These are phyloP conservation scores for Candida sphagnicola DNA, from an alignment of 805 yeast species.

Conservation along the genomic window DNA sequence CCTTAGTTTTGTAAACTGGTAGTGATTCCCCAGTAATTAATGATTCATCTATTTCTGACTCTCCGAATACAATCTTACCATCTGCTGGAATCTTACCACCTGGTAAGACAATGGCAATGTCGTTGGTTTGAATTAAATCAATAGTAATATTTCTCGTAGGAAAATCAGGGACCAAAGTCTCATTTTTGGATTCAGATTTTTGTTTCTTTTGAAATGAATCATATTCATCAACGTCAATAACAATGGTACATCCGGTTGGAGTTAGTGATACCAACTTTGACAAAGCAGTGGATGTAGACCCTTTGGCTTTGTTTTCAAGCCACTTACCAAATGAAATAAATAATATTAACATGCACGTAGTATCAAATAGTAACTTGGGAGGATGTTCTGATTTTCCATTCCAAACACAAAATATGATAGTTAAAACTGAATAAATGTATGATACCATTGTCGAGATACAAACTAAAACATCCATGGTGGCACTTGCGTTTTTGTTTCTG, in stretches of 20 bases:
- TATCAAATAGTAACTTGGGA: constrained; percentile 79
- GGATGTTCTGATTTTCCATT: constrained; percentile 36
- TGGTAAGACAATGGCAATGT: constrained; percentile 72
- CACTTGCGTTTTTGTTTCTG: constrained; percentile 50
- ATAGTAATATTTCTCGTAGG: constrained; percentile 54
- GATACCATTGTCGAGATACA: constrained; percentile 79
- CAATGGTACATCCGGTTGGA: constrained; percentile 70
- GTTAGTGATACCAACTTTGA: constrained; percentile 76
- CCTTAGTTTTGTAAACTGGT: constrained; percentile 61
- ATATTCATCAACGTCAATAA: constrained; percentile 37
- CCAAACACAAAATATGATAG: constrained; percentile 50
- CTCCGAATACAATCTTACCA: constrained; percentile 75
- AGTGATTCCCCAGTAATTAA: constrained; percentile 87
- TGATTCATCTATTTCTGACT: constrained; percentile 84
- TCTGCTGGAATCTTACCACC: constrained; percentile 92
- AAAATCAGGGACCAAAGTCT: constrained; percentile 18
- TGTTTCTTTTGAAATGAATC: constrained; percentile 13
- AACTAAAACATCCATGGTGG: constrained; percentile 91
- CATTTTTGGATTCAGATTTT: constrained; percentile 3
- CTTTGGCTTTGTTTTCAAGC: constrained; percentile 88
- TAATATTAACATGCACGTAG: constrained; percentile 76
- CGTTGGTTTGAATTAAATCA: constrained; percentile 74
- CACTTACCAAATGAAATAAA: constrained; percentile 89
- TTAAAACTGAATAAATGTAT: constrained; percentile 64
- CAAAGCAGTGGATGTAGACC: constrained; percentile 86